Conservation (phyloP, 176 grass and related monocot species). For the Aegilops speltoides region DNA sequence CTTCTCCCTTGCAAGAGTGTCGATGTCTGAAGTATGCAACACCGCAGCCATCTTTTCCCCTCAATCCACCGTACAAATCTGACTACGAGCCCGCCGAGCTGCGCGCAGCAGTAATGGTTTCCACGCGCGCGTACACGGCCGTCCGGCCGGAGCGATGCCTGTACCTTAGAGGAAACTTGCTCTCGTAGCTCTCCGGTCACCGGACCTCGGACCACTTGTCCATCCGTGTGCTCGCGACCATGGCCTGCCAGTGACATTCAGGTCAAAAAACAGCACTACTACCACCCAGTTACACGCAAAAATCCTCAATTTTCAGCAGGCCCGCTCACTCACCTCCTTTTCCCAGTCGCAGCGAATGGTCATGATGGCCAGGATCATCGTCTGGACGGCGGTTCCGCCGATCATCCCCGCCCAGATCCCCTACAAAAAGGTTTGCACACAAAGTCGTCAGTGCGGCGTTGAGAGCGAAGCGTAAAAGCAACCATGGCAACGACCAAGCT, state of each 20-base stretch:
- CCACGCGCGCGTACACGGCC: too few relatives aligned
- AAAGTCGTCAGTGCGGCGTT: too few relatives aligned
- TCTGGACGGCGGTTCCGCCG: conserved; percentile 82
- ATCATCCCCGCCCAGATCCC: conserved; percentile 97
- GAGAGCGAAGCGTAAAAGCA: too few relatives aligned
- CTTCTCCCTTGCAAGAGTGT: not conserved
- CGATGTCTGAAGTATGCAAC: not conserved
- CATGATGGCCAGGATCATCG: conserved; percentile 63
- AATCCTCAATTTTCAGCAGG: not conserved
- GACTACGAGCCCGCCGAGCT: not conserved
- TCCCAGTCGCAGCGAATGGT: conserved; percentile 87
- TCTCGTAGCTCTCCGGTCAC: not conserved
- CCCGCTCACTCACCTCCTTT: conserved; percentile 60
- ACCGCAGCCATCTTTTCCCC: not conserved
- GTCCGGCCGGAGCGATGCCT: not conserved
- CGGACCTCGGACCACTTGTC: conserved; percentile 45
- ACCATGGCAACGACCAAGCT: too few relatives aligned
- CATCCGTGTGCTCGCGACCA: conserved; percentile 59
- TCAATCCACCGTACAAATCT: not conserved
- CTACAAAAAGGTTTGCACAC: conserved; percentile 8
- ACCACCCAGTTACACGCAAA: not conserved
- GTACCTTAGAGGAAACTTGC: too few relatives aligned
- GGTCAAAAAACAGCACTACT: too few relatives aligned
- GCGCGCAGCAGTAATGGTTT: too few relatives aligned
- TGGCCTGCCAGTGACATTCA: conserved; percentile 39